phyloP scores from a whole-genome alignment of 345 rosid genomes.

The Pistacia atlantica region DNA sequence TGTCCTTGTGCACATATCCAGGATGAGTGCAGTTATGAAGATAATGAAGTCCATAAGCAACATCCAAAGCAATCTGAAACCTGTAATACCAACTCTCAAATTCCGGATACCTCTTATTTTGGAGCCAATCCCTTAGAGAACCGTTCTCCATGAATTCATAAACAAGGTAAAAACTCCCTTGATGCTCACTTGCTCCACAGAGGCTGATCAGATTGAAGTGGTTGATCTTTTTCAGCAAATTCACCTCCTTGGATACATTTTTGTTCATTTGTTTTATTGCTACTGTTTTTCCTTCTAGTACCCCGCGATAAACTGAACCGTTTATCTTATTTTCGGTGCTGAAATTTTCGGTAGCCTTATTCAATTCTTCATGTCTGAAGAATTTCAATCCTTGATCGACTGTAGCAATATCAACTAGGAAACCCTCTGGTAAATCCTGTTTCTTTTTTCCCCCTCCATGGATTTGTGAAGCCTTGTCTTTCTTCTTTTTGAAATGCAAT shows the following conservation, averaged over 20 bases:
- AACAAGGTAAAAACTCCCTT: slow-evolving; percentile 39
- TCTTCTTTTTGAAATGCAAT: slow-evolving; percentile 25
- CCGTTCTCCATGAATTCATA: slow-evolving; percentile 45
- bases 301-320: slow-evolving; percentile 33
- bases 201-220: slow-evolving; percentile 50
- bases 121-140: slow-evolving; percentile 42
- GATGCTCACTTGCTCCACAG: slow-evolving; percentile 32
- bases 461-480: neutral
- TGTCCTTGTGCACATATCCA: slow-evolving; percentile 45
- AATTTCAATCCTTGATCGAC: slow-evolving; percentile 38
- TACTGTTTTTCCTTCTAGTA: slow-evolving; percentile 25
- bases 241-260: slow-evolving; percentile 41
- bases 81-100: slow-evolving; percentile 33
- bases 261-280: slow-evolving; percentile 39
- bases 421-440: slow-evolving; percentile 23
- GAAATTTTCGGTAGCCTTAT: slow-evolving; percentile 37
- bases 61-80: slow-evolving; percentile 49
- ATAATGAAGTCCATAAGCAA: slow-evolving; percentile 47
- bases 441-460: slow-evolving; percentile 3
- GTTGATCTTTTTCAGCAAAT: slow-evolving; percentile 38
- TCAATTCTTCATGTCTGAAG: slow-evolving; percentile 36
- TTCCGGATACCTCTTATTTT: slow-evolving; percentile 9
- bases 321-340: slow-evolving; percentile 28
- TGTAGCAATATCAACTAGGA: slow-evolving; percentile 21
- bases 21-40: slow-evolving; percentile 51